phyloP scores from a whole-genome alignment of 2,329 filamentous ascomycete species.

The Colletotrichum sp. region DNA sequence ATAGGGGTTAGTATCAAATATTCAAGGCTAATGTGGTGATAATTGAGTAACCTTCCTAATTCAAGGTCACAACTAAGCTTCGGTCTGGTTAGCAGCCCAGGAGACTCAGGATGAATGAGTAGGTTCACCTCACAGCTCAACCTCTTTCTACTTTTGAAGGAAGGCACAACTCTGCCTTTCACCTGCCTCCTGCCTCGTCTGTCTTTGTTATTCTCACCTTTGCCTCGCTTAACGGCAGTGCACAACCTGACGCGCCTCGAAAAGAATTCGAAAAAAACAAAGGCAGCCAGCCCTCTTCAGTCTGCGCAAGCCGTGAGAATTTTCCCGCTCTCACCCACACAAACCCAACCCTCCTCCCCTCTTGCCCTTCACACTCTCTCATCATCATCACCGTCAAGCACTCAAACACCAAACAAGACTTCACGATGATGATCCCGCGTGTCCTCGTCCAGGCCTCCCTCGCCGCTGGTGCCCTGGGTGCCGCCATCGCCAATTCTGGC shows the following conservation, averaged over 20 bases:
- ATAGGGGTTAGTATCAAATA: too few relatives aligned
- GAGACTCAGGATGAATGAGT: not conserved
- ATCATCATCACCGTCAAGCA: not conserved
- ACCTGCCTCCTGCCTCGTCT: not conserved
- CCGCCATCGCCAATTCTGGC: not conserved
- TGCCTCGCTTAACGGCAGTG: not conserved
- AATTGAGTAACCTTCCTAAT: fast-evolving
- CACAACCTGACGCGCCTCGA: not conserved
- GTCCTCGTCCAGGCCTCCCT: not conserved
- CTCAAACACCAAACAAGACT: not conserved
- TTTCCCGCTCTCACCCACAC: not conserved
- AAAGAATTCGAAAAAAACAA: not conserved
- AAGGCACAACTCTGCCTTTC: not conserved
- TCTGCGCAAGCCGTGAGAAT: not conserved
- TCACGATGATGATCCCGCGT: not conserved
- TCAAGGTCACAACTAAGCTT: not conserved
- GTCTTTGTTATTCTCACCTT: not conserved
- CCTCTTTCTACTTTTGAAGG: not conserved
- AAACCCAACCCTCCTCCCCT: not conserved
- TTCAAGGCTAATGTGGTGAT: too few relatives aligned
- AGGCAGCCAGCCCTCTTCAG: not conserved
- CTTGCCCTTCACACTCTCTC: not conserved
- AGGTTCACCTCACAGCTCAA: not conserved
- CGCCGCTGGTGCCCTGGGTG: not conserved
- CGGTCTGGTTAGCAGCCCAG: not conserved